These are phyloP conservation scores for Ceratorhiza oryzae-sativae DNA, from an alignment of 1,284 basidiomycete genomes.

Conservation along the genomic window DNA sequence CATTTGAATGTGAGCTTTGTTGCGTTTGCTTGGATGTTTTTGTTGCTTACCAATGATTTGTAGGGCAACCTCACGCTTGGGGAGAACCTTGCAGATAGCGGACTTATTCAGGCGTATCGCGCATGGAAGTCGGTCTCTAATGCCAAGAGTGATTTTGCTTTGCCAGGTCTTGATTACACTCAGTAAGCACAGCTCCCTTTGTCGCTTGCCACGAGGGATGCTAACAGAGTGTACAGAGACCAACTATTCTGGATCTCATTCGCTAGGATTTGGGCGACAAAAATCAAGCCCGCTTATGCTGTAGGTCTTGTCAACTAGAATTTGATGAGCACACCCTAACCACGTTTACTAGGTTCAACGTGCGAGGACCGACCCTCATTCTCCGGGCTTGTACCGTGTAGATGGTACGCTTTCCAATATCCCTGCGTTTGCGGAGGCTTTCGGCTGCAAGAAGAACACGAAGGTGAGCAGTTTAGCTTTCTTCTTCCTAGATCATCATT, in stretches of 20 bases:
- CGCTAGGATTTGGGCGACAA: slow-evolving; percentile 76
- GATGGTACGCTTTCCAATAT: slow-evolving; percentile 83
- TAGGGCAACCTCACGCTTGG: slow-evolving; percentile 82
- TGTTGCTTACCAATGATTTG: slow-evolving; percentile 38
- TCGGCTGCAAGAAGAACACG: slow-evolving; percentile 72
- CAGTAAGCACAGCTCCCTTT: slow-evolving; percentile 43
- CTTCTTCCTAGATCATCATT: too few relatives aligned
- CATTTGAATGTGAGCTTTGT: slow-evolving; percentile 69
- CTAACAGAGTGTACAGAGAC: slow-evolving; percentile 62
- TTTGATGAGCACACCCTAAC: neutral
- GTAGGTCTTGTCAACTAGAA: slow-evolving; percentile 55
- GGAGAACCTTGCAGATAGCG: slow-evolving; percentile 89
- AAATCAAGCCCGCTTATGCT: slow-evolving; percentile 72
- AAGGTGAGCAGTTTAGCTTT: slow-evolving; percentile 59
- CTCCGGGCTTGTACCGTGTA: slow-evolving; percentile 78
- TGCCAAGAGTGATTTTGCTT: slow-evolving; percentile 64
- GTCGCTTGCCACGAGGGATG: neutral
- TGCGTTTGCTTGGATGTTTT: neutral
- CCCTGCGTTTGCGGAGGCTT: slow-evolving; percentile 79
- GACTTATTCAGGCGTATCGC: slow-evolving; percentile 83
- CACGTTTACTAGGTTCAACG: slow-evolving; percentile 66
- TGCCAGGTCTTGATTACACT: slow-evolving; percentile 85
- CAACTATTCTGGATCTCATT: slow-evolving; percentile 93
- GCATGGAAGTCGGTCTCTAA: slow-evolving; percentile 82
- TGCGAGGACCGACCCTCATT: slow-evolving; percentile 88